These are phyloP conservation scores for Setaria viridis DNA, from an alignment of 202 grass and related monocot species.

Conservation along the genomic window DNA sequence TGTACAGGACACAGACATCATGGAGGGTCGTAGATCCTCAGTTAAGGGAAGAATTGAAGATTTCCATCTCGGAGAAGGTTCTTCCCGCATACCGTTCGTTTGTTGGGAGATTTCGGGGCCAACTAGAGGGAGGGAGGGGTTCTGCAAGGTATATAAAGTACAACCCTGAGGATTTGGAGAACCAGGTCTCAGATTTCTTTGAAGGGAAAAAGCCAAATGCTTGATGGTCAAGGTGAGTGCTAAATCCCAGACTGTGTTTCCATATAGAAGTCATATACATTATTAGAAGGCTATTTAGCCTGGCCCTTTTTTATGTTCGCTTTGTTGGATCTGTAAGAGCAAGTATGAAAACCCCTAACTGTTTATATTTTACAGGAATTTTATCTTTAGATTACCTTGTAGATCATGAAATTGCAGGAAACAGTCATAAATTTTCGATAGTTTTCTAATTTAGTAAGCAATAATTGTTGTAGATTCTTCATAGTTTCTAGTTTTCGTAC, in stretches of 20 bases:
- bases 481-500: slow-evolving; percentile 22
- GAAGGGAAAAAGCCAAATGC: slow-evolving; percentile 67
- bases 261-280: slow-evolving; percentile 20
- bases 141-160: slow-evolving; percentile 87
- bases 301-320: slow-evolving; percentile 20
- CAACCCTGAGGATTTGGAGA: slow-evolving; percentile 85
- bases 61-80: slow-evolving; percentile 83
- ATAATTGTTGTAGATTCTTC: slow-evolving; percentile 4
- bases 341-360: neutral
- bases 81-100: slow-evolving; percentile 90
- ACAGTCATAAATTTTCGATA: neutral
- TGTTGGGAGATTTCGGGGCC: slow-evolving; percentile 81
- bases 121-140: slow-evolving; percentile 77
- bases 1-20: slow-evolving; percentile 71
- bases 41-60: slow-evolving; percentile 88
- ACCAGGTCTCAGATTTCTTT: slow-evolving; percentile 85
- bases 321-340: slow-evolving; percentile 28
- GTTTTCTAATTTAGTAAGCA: slow-evolving; percentile 32
- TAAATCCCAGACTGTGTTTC: slow-evolving; percentile 6
- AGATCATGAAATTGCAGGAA: neutral
- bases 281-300: slow-evolving; percentile 13
- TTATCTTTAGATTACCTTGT: neutral
- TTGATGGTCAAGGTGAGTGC: slow-evolving; percentile 55
- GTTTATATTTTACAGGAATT: slow-evolving; percentile 21
- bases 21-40: slow-evolving; percentile 89